A percentile compares a stretch with the other conserved stretches of the same genome.
Evolutionary conservation across 2,329 filamentous ascomycete genomes (phyloP).

Genomic region (Orbilia oligospora): DNA sequence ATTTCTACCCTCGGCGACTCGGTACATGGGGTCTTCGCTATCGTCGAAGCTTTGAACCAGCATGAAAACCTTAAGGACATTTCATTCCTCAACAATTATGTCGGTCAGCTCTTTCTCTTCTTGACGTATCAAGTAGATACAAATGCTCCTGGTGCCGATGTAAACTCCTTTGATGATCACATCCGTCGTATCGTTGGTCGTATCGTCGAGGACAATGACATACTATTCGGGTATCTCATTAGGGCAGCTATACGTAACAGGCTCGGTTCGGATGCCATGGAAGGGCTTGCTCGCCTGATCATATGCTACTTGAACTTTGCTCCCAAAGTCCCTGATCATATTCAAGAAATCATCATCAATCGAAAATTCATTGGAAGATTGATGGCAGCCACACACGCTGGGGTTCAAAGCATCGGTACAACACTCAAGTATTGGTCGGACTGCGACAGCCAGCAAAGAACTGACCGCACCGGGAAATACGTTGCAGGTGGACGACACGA

Average conservation of each 20-base stretch:
- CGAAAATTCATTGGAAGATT: neutral
- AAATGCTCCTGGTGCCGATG: neutral
- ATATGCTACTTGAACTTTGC: slow-evolving; percentile 28
- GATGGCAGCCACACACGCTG: neutral
- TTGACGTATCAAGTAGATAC: slow-evolving; percentile 16
- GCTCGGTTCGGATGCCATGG: slow-evolving; percentile 16
- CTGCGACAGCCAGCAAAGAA: slow-evolving; percentile 3
- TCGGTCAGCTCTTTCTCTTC: slow-evolving; percentile 44
- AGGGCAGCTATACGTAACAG: slow-evolving; percentile 13
- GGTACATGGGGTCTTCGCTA: slow-evolving; percentile 13
- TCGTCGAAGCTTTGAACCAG: slow-evolving; percentile 24
- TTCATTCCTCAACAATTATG: slow-evolving; percentile 29
- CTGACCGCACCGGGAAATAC: neutral
- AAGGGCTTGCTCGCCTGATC: slow-evolving; percentile 47
- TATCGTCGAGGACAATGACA: neutral
- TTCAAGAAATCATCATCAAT: slow-evolving; percentile 23
- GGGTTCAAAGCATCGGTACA: slow-evolving; percentile 16
- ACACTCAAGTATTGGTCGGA: slow-evolving; percentile 44
- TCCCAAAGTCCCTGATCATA: neutral
- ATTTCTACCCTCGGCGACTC: slow-evolving; percentile 1
- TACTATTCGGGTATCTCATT: slow-evolving; percentile 1
- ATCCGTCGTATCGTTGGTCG: slow-evolving; percentile 27
- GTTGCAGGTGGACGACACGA: slow-evolving; percentile 78
- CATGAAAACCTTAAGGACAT: slow-evolving; percentile 12
- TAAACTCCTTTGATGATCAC: slow-evolving; percentile 40